These are phyloP conservation scores for Sclerotinia spermophila DNA, from an alignment of 2,329 filamentous ascomycete genomes.

Conservation along the genomic window DNA sequence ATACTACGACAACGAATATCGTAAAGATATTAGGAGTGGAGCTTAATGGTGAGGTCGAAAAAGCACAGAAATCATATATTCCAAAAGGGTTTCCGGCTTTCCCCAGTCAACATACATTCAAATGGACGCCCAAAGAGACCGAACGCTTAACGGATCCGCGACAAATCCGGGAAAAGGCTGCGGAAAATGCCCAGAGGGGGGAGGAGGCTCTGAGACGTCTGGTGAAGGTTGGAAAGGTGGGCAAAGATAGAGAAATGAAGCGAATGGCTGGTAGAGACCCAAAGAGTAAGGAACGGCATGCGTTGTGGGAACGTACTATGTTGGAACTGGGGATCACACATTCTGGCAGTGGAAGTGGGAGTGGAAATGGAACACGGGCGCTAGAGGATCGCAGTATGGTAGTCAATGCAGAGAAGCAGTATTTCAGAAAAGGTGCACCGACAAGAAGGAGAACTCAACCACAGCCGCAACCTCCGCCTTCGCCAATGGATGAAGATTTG, in stretches of 20 bases:
- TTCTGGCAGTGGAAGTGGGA: conserved; percentile 19
- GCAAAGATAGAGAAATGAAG: conserved; percentile 62
- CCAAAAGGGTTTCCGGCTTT: conserved; percentile 58
- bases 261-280: conserved; percentile 48
- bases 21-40: conserved; percentile 44
- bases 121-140: conserved; percentile 50
- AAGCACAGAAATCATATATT: conserved; percentile 53
- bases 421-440: conserved; percentile 45
- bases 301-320: conserved; percentile 61
- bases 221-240: conserved; percentile 59
- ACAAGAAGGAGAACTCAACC: conserved; percentile 26
- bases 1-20: conserved; percentile 43
- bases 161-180: conserved; percentile 57
- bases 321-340: conserved; percentile 34
- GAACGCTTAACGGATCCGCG: conserved; percentile 50
- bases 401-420: conserved; percentile 54
- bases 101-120: conserved; percentile 62
- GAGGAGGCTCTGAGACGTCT: conserved; percentile 59
- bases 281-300: conserved; percentile 52
- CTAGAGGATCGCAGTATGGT: conserved; percentile 63
- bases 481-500: conserved; percentile 5
- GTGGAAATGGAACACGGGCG: conserved; percentile 21
- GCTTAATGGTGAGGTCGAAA: conserved; percentile 56
- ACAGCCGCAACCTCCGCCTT: not conserved
- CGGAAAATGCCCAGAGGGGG: conserved; percentile 56